Evolutionary conservation across 345 rosid genomes (phyloP), one percentile per base, ranked within the genome.

Genomic region (Dovyalis caffra): DNA sequence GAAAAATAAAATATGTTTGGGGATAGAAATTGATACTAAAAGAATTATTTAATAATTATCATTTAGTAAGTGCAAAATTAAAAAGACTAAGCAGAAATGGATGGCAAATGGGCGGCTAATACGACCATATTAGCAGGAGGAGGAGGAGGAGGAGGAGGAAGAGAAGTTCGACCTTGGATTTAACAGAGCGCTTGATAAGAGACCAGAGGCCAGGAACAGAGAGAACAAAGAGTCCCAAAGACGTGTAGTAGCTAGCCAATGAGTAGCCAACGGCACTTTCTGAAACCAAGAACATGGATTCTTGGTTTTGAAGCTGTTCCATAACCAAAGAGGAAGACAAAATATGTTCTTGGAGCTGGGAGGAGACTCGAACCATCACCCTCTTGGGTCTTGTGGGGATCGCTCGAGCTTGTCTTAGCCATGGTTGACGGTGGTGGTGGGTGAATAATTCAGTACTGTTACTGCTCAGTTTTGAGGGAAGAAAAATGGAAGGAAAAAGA

Each of bases 151-250:
- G 9, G 10, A 37, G 40, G 9, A 37, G 40, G 16, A 40, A 40
- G 47, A 3, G 16, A 40, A 40, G 18, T 40, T 11, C 16, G 47
- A 40, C 97, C 97, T 92, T 95, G 73, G 99, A 95, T 79, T 95
- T 92, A 62, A 92, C 97, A 64, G 97, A 95, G 80, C 97, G 99
- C 81, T 95, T 95, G 78, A 95, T 95, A 60, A 92, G 97, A 20
- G 99, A 95, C 99, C 99, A 95, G 69, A 95, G 95, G 35, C 99
- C 97, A 5, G 97, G 99, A 74, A 95, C 97, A 57, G 95, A 95
- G 58, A 95, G 86, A 68, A 95, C 94, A 76, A 95, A 95, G 49
- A 91, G 90, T 68, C 97, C 99, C 74, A 91, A 77, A 35, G 99
- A 92, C 70, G 99, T 92, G 83, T 92, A 92, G 71, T 95, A 95